phyloP scores from a whole-genome alignment of 1,139 yeast species.

The Meyerozyma sp. region DNA sequence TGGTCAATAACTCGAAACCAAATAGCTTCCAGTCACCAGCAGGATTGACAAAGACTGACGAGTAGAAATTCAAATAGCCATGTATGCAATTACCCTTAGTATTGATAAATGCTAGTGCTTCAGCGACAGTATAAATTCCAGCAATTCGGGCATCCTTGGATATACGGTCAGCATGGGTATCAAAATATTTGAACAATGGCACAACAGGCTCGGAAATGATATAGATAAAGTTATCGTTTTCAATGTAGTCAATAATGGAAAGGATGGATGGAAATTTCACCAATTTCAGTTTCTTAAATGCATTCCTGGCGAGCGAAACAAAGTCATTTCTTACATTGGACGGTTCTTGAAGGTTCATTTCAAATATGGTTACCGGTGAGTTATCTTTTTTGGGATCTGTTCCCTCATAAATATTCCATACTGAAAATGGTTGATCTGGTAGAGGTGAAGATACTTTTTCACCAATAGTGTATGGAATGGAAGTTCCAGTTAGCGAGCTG shows the following conservation, averaged over 20 bases:
- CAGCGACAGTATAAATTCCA: constrained; percentile 56
- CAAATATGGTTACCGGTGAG: constrained; percentile 53
- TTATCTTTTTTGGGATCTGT: constrained; percentile 34
- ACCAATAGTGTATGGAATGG: constrained; percentile 54
- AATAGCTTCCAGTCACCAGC: constrained; percentile 84
- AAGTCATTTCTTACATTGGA: constrained; percentile 21
- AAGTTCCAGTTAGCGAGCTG: constrained; percentile 46
- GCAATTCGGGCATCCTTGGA: constrained; percentile 40
- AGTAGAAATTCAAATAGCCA: constrained; percentile 50
- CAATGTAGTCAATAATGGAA: constrained; percentile 63
- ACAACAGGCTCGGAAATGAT: constrained; percentile 71
- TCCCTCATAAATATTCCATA: constrained; percentile 50
- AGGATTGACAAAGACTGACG: constrained; percentile 56
- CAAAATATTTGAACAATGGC: constrained; percentile 46
- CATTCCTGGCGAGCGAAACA: constrained; percentile 54
- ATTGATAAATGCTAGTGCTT: constrained; percentile 58
- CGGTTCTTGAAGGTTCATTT: constrained; percentile 48
- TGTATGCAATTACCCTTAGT: constrained; percentile 60
- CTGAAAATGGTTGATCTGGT: constrained; percentile 19
- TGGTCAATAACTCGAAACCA: constrained; percentile 73
- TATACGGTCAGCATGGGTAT: constrained; percentile 12
- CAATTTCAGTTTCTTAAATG: constrained; percentile 58
- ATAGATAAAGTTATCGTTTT: constrained; percentile 55
- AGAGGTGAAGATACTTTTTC: constrained; percentile 30
- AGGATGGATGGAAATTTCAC: constrained; percentile 78